Conservation (phyloP, 331 rosid genomes). For the Acacia pycnantha region DNA sequence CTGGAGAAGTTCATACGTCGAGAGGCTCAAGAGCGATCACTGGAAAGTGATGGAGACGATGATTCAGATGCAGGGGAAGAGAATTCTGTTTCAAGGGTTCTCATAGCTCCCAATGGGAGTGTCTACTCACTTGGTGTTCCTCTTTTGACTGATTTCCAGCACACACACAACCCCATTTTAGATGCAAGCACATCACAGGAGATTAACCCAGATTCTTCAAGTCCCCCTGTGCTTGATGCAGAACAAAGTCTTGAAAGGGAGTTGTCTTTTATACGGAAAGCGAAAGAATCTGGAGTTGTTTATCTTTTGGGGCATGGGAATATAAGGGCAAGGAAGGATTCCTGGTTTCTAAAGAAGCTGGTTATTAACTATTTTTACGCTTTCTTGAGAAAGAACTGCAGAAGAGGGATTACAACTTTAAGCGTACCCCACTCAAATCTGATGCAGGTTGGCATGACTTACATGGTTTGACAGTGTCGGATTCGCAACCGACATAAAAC, state of each 20-base stretch:
- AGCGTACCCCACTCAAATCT: slow-evolving; percentile 96
- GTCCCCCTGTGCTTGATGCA: slow-evolving; percentile 56
- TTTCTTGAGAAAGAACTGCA: slow-evolving; percentile 88
- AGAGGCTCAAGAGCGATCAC: slow-evolving; percentile 90
- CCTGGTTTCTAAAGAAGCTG: slow-evolving; percentile 95
- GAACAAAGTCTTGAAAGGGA: slow-evolving; percentile 93
- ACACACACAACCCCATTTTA: slow-evolving; percentile 33
- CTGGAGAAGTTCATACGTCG: slow-evolving; percentile 96
- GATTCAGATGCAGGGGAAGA: slow-evolving; percentile 64
- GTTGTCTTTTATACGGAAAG: slow-evolving; percentile 83
- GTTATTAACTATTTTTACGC: slow-evolving; percentile 90
- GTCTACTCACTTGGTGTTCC: slow-evolving; percentile 91
- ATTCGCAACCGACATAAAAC: slow-evolving; percentile 32
- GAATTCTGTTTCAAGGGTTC: slow-evolving; percentile 62
- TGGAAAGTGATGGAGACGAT: slow-evolving; percentile 91
- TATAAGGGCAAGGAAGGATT: slow-evolving; percentile 91
- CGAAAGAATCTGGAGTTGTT: slow-evolving; percentile 94
- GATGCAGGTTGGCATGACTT: slow-evolving; percentile 99
- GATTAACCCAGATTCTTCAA: slow-evolving; percentile 40
- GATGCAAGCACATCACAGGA: slow-evolving; percentile 79
- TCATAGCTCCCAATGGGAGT: slow-evolving; percentile 92
- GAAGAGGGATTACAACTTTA: slow-evolving; percentile 83
- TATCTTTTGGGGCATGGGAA: slow-evolving; percentile 98
- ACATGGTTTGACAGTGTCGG: slow-evolving; percentile 74
- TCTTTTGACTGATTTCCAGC: slow-evolving; percentile 64